A percentile compares a stretch with the other conserved stretches of the same genome.
Conservation (phyloP, 441 rosid genomes). For the Croton laevigatus region DNA sequence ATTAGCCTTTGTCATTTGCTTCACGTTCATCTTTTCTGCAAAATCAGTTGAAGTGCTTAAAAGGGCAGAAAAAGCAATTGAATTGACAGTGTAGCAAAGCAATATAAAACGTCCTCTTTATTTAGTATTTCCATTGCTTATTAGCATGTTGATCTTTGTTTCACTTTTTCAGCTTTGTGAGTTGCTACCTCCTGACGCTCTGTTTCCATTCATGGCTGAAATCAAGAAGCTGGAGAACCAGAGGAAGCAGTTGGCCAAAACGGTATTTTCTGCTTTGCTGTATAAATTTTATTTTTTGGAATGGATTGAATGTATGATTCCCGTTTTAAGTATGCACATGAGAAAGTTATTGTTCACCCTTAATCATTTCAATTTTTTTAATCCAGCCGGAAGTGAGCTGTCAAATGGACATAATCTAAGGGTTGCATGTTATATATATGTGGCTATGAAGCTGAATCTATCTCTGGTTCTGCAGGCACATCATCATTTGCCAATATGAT, state of each 20-base stretch:
- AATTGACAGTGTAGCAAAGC: neutral
- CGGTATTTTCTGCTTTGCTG: slow-evolving; percentile 43
- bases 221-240: slow-evolving; percentile 82
- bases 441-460: neutral
- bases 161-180: slow-evolving; percentile 67
- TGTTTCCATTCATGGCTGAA: slow-evolving; percentile 83
- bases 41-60: neutral
- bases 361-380: neutral
- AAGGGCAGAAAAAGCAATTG: neutral
- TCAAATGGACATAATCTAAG: no score
- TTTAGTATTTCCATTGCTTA: neutral
- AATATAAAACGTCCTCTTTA: neutral
- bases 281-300: neutral
- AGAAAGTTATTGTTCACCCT: neutral
- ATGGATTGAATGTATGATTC: slow-evolving; percentile 6
- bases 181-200: slow-evolving; percentile 56
- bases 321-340: neutral
- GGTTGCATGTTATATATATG: no score
- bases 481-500: slow-evolving; percentile 76
- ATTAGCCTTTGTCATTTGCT: neutral
- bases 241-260: slow-evolving; percentile 70
- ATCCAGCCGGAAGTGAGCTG: neutral
- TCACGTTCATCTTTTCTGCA: neutral
- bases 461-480: slow-evolving; percentile 32
- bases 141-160: slow-evolving; percentile 5